Percentiles rank a stretch among this genome's conserved stretches.
Evolutionary conservation across 352 stramenopile genomes (phyloP).

Genomic region (Globisporangium spinosum): DNA sequence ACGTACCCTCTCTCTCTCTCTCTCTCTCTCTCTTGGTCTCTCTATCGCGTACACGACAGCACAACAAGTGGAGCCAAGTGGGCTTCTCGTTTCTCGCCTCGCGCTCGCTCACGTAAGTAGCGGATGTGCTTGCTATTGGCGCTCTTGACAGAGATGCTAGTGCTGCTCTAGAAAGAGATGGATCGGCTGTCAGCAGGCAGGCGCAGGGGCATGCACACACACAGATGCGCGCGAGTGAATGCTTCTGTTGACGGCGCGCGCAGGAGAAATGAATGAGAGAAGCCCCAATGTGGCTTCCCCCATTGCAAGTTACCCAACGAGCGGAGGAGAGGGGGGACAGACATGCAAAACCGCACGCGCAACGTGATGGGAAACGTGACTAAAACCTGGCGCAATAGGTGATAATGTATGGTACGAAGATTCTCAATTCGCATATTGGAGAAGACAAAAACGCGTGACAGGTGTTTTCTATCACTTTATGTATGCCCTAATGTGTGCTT

Average conservation of each 20-base stretch:
- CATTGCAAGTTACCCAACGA: neutral
- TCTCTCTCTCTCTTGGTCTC: neutral
- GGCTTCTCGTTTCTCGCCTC: neutral
- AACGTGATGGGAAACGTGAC: neutral
- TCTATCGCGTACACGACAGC: constrained; percentile 8
- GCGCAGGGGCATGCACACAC: neutral
- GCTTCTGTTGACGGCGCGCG: constrained; percentile 2
- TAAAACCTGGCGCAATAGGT: neutral
- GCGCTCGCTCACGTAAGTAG: neutral
- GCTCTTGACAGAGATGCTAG: neutral
- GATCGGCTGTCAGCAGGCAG: neutral
- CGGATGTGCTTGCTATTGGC: neutral
- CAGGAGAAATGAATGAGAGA: constrained; percentile 10
- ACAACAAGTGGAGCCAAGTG: constrained; percentile 9
- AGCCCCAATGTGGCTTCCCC: constrained; percentile 9
- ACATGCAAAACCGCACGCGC: constrained; percentile 3
- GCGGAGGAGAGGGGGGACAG: neutral
- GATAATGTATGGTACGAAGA: neutral
- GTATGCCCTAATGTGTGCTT: neutral
- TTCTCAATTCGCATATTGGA: neutral
- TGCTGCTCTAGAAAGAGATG: neutral
- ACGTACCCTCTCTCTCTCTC: neutral
- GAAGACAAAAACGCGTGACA: neutral
- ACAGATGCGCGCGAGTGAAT: neutral
- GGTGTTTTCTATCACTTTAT: neutral